Percentiles rank a stretch among this genome's conserved stretches.
These are phyloP conservation scores for Nothomitra cinnamomea DNA, from an alignment of 2,329 filamentous ascomycete species.

Conservation along the genomic window DNA sequence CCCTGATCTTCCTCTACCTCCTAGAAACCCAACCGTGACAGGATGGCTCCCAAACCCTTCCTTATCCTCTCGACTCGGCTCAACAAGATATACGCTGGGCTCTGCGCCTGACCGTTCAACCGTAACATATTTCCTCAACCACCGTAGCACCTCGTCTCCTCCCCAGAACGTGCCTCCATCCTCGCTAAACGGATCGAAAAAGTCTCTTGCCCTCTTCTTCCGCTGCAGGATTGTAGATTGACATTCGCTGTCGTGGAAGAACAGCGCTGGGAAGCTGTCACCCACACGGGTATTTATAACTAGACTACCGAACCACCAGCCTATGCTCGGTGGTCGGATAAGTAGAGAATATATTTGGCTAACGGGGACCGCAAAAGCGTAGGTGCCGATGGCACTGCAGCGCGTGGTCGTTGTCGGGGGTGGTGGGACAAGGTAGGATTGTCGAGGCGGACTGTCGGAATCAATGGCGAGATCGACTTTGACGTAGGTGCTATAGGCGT, in stretches of 20 bases:
- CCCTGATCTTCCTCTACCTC: conserved; percentile 18
- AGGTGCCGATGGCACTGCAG: conserved; percentile 53
- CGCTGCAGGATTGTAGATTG: conserved; percentile 89
- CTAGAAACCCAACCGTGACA: conserved; percentile 20
- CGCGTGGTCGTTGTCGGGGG: conserved; percentile 75
- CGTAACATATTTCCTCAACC: conserved; percentile 69
- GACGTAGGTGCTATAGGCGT: conserved; percentile 75
- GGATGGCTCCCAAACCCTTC: conserved; percentile 57
- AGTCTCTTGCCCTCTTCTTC: conserved; percentile 67
- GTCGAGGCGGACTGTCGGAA: conserved; percentile 60
- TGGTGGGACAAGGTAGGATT: conserved; percentile 80
- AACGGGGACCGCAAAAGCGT: conserved; percentile 82
- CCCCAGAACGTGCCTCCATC: conserved; percentile 90
- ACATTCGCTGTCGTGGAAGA: conserved; percentile 96
- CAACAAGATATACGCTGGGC: conserved; percentile 77
- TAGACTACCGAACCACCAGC: conserved; percentile 96
- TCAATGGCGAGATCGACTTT: conserved; percentile 77
- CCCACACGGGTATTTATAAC: conserved; percentile 84
- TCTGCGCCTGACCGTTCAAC: conserved; percentile 77
- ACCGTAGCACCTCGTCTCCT: conserved; percentile 83
- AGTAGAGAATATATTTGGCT: conserved; percentile 81
- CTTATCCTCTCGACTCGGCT: conserved; percentile 72
- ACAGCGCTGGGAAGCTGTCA: conserved; percentile 85
- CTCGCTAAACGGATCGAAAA: conserved; percentile 79
- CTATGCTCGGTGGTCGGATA: conserved; percentile 77